A percentile compares a stretch with the other conserved stretches of the same genome.
These are phyloP conservation scores for Rhodosporidiobolus sp. DNA, from an alignment of 768 basidiomycete genomes.

Conservation along the genomic window DNA sequence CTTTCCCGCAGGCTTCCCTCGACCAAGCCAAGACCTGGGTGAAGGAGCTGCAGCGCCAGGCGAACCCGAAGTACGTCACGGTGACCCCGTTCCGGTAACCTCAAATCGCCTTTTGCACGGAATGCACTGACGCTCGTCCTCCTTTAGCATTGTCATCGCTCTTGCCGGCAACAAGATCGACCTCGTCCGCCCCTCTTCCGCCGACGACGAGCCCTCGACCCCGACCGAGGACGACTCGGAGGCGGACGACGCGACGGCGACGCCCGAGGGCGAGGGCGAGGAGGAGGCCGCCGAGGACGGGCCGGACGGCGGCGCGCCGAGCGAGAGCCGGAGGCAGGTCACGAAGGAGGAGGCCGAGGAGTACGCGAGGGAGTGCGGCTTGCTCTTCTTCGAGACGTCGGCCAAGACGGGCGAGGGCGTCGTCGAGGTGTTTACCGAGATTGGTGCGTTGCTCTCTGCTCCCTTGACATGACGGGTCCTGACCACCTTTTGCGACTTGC, in stretches of 20 bases:
- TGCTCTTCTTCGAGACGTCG: constrained; percentile 95
- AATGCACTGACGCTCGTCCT: neutral
- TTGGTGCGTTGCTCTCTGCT: constrained; percentile 60
- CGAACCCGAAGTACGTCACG: constrained; percentile 91
- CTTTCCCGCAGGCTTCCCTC: constrained; percentile 60
- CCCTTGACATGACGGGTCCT: too few species aligned
- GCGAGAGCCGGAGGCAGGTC: constrained; percentile 78
- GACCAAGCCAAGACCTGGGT: constrained; percentile 99
- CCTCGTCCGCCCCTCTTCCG: constrained; percentile 50
- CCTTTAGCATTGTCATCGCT: constrained; percentile 67
- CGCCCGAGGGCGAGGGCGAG: constrained; percentile 52
- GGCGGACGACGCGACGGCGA: constrained; percentile 88
- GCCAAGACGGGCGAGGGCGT: constrained; percentile 96
- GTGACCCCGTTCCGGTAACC: too few species aligned
- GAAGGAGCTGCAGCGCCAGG: constrained; percentile 96
- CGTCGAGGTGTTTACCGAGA: constrained; percentile 95
- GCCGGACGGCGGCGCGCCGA: constrained; percentile 53
- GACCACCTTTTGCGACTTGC: too few species aligned
- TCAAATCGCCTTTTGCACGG: neutral
- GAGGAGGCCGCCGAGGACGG: constrained; percentile 56
- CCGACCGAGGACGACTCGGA: constrained; percentile 56
- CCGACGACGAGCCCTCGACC: constrained; percentile 27
- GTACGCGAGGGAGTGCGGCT: constrained; percentile 88
- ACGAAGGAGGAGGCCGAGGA: constrained; percentile 91
- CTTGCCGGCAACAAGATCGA: constrained; percentile 97